Percentiles rank a stretch among this genome's conserved stretches.
phyloP scores from a whole-genome alignment of 805 yeast species.

The Lachancea nothofagi region DNA sequence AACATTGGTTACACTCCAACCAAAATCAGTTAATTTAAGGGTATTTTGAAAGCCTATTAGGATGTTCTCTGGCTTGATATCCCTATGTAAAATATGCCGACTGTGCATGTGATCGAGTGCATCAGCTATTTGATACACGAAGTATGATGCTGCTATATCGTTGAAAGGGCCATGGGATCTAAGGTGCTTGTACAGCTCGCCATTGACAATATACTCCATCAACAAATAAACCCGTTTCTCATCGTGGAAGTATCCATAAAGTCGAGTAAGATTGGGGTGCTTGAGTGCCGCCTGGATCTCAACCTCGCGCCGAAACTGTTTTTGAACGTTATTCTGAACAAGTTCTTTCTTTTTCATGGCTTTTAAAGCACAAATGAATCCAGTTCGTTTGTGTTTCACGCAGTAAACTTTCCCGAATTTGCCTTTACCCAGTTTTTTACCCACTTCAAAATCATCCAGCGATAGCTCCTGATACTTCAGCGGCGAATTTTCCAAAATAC shows the following conservation, averaged over 20 bases:
- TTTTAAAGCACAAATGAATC: slow-evolving; percentile 83
- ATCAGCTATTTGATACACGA: slow-evolving; percentile 74
- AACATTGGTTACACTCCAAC: slow-evolving; percentile 79
- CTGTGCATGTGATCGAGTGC: slow-evolving; percentile 75
- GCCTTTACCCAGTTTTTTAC: slow-evolving; percentile 85
- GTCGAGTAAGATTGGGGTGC: slow-evolving; percentile 74
- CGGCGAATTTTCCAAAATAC: background rate
- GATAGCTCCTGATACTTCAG: slow-evolving; percentile 9
- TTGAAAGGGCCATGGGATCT: slow-evolving; percentile 63
- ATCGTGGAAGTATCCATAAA: slow-evolving; percentile 85
- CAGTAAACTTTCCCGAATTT: slow-evolving; percentile 91
- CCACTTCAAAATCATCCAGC: slow-evolving; percentile 70
- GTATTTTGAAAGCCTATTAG: slow-evolving; percentile 69
- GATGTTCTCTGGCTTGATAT: slow-evolving; percentile 91
- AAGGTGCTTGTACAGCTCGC: slow-evolving; percentile 76
- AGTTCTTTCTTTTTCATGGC: slow-evolving; percentile 84
- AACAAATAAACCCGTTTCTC: slow-evolving; percentile 72
- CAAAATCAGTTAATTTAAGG: slow-evolving; percentile 87
- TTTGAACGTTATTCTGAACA: slow-evolving; percentile 66
- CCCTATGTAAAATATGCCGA: slow-evolving; percentile 82
- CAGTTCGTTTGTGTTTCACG: slow-evolving; percentile 67
- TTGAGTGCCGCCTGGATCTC: slow-evolving; percentile 78
- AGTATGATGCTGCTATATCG: slow-evolving; percentile 69
- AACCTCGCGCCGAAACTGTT: slow-evolving; percentile 83
- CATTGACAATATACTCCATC: slow-evolving; percentile 77